Percentiles rank a stretch among this genome's conserved stretches.
These are phyloP conservation scores for Omphalea diandra DNA, from an alignment of 441 rosid species.

Conservation along the genomic window DNA sequence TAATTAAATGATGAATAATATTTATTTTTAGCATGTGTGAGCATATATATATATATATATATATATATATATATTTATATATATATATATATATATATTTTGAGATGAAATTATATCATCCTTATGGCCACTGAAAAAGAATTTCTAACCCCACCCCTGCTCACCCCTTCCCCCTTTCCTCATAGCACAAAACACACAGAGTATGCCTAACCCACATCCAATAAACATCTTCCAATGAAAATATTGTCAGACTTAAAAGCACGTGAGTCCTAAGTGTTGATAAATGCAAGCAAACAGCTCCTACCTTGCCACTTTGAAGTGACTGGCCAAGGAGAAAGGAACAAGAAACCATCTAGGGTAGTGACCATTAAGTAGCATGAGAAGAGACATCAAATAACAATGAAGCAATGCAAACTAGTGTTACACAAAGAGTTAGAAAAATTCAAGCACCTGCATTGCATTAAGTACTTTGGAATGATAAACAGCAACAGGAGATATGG, in stretches of 20 bases:
- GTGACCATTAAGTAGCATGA: neutral
- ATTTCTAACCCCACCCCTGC: no score
- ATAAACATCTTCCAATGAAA: neutral
- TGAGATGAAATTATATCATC: no score
- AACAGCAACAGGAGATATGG: conserved; percentile 69
- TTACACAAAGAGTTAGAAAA: neutral
- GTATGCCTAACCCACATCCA: neutral
- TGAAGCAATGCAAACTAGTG: neutral
- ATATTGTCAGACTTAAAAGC: no score
- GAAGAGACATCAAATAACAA: neutral
- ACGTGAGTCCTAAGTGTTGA: no score
- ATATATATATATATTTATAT: no score
- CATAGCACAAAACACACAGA: no score
- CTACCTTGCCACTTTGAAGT: neutral
- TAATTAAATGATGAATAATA: no score
- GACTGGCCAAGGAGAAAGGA: conserved; percentile 1
- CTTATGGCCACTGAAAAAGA: no score
- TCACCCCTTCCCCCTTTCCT: no score
- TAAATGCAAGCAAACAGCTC: neutral
- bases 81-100: no score
- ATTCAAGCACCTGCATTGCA: conserved; percentile 61
- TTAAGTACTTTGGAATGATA: conserved; percentile 84
- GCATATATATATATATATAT: no score
- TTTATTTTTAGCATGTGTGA: no score
- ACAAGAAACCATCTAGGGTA: neutral